These are phyloP conservation scores for Calocybe cyanea DNA, from an alignment of 768 basidiomycete genomes.

Conservation along the genomic window DNA sequence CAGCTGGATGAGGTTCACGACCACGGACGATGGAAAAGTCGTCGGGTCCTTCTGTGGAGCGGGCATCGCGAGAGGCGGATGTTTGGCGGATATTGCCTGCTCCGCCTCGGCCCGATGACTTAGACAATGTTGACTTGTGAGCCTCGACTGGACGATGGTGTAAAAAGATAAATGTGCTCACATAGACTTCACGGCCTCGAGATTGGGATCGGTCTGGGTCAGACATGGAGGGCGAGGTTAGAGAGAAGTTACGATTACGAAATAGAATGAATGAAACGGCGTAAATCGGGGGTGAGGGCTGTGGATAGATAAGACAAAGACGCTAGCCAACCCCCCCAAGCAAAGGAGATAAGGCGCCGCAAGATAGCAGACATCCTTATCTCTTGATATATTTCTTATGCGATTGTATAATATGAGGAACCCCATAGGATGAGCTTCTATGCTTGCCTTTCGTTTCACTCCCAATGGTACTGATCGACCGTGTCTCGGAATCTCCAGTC, in stretches of 20 bases:
- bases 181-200: slow-evolving; percentile 57
- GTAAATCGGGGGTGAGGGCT: slow-evolving; percentile 1
- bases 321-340: no score
- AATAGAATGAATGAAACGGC: background rate
- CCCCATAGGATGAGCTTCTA: background rate
- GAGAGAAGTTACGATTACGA: background rate
- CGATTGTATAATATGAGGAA: slow-evolving; percentile 1
- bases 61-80: slow-evolving; percentile 43
- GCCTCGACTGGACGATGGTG: background rate
- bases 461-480: slow-evolving; percentile 5
- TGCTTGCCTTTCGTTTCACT: slow-evolving; percentile 7
- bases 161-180: slow-evolving; percentile 24
- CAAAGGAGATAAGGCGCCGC: background rate
- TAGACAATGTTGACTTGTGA: slow-evolving; percentile 22
- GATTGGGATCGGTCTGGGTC: slow-evolving; percentile 46
- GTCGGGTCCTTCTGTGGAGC: slow-evolving; percentile 42
- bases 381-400: background rate
- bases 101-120: slow-evolving; percentile 67
- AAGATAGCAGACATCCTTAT: background rate
- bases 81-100: slow-evolving; percentile 64
- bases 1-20: slow-evolving; percentile 43
- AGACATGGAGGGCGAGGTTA: slow-evolving; percentile 17
- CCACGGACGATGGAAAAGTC: slow-evolving; percentile 57
- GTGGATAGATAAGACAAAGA: background rate
- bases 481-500: slow-evolving; percentile 5